Conservation (phyloP, 257 asterid species). For the Rhazya stricta region DNA sequence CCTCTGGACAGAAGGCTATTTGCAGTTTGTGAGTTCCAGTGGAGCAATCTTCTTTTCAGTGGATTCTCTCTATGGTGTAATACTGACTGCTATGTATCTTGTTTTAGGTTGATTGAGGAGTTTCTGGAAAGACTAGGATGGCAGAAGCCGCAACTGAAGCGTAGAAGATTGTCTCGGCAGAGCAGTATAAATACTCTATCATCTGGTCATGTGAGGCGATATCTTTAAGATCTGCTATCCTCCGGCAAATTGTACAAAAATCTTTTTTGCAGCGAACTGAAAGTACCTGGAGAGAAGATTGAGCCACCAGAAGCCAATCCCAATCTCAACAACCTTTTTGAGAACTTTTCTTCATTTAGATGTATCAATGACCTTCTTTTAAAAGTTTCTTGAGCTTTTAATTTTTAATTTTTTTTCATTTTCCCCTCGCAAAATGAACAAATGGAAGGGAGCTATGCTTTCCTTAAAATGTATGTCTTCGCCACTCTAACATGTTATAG, state of each 20-base stretch:
- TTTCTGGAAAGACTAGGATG: slow-evolving; percentile 57
- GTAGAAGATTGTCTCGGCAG: slow-evolving; percentile 22
- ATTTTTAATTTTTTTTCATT: background rate
- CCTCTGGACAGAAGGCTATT: slow-evolving; percentile 77
- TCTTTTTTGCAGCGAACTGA: too few relatives aligned
- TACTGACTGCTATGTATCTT: background rate
- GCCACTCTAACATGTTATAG: background rate
- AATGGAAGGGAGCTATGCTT: background rate
- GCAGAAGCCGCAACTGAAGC: slow-evolving; percentile 36
- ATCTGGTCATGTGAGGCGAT: background rate
- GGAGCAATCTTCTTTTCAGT: background rate
- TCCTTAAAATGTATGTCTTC: background rate
- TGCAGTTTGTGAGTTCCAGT: slow-evolving; percentile 72
- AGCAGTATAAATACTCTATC: slow-evolving; percentile 18
- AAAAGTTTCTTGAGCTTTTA: background rate
- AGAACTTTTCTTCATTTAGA: background rate
- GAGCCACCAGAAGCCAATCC: background rate
- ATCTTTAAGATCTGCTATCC: background rate
- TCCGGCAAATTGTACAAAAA: background rate
- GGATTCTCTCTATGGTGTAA: background rate
- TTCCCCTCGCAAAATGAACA: background rate
- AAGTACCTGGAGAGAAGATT: background rate
- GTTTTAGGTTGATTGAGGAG: slow-evolving; percentile 74
- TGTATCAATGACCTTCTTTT: background rate
- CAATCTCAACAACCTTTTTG: too few relatives aligned